These are phyloP conservation scores for Apophysomyces variabilis DNA, from an alignment of 371 early-diverging fungal species.

Conservation along the genomic window DNA sequence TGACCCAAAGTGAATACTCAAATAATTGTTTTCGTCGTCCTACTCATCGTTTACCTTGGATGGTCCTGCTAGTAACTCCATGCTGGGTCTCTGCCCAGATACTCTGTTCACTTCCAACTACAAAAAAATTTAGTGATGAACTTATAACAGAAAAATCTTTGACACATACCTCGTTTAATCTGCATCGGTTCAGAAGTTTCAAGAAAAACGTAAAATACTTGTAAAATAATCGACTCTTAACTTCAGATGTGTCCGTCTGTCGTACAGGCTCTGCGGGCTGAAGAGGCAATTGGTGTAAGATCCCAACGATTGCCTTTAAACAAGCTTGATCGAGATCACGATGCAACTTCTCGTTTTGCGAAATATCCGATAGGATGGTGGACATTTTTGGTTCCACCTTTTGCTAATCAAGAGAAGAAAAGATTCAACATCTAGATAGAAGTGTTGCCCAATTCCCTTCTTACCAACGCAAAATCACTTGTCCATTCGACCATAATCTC, in stretches of 20 bases:
- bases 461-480: conserved; percentile 70
- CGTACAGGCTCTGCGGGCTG: conserved; percentile 69
- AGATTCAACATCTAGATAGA: not conserved
- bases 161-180: conserved; percentile 53
- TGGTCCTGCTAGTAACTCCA: conserved; percentile 19
- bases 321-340: conserved; percentile 83
- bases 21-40: no score
- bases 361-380: conserved; percentile 20
- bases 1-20: no score
- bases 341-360: conserved; percentile 61
- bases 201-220: conserved; percentile 87
- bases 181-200: conserved; percentile 81
- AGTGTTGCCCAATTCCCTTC: not conserved
- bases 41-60: conserved; percentile 11
- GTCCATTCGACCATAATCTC: conserved; percentile 87
- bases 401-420: conserved; percentile 15
- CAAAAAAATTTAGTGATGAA: not conserved
- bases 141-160: not conserved
- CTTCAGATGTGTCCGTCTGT: conserved; percentile 61
- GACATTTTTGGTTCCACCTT: conserved; percentile 23
- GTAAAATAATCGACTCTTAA: conserved; percentile 77
- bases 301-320: conserved; percentile 79
- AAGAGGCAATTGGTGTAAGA: conserved; percentile 83
- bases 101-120: conserved; percentile 20
- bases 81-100: conserved; percentile 20